Conservation (phyloP, 768 basidiomycete genomes). For the Suillus decipiens region DNA sequence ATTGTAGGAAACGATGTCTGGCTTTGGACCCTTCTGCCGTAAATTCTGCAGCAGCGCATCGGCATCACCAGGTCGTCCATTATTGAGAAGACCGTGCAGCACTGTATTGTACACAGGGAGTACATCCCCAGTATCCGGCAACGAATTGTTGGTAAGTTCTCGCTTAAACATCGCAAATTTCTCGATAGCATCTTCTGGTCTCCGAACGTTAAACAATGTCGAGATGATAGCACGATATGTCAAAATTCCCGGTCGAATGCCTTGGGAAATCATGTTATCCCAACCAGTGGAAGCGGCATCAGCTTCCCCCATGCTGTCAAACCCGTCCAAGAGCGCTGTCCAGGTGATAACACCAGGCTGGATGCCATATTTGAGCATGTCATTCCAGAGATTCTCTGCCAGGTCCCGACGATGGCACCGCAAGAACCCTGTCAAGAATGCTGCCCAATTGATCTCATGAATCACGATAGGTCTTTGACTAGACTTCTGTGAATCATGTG, state of each 20-base stretch:
- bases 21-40: constrained; percentile 53
- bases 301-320: constrained; percentile 50
- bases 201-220: constrained; percentile 54
- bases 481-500: constrained; percentile 39
- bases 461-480: constrained; percentile 48
- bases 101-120: constrained; percentile 72
- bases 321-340: constrained; percentile 71
- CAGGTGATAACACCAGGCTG: constrained; percentile 60
- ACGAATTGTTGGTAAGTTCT: constrained; percentile 18
- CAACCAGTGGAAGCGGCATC: constrained; percentile 61
- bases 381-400: constrained; percentile 68
- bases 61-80: constrained; percentile 42
- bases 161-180: constrained; percentile 53
- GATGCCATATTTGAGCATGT: constrained; percentile 53
- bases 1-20: constrained; percentile 81
- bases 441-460: constrained; percentile 60
- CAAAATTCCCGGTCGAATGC: constrained; percentile 58
- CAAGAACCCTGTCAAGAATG: constrained; percentile 68
- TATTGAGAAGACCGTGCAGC: constrained; percentile 62
- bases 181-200: constrained; percentile 50
- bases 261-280: constrained; percentile 59
- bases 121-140: constrained; percentile 30
- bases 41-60: constrained; percentile 45
- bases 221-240: constrained; percentile 72
- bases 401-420: constrained; percentile 54